Conservation (phyloP, 2,329 filamentous ascomycete species). For the Daldinia sp. region DNA sequence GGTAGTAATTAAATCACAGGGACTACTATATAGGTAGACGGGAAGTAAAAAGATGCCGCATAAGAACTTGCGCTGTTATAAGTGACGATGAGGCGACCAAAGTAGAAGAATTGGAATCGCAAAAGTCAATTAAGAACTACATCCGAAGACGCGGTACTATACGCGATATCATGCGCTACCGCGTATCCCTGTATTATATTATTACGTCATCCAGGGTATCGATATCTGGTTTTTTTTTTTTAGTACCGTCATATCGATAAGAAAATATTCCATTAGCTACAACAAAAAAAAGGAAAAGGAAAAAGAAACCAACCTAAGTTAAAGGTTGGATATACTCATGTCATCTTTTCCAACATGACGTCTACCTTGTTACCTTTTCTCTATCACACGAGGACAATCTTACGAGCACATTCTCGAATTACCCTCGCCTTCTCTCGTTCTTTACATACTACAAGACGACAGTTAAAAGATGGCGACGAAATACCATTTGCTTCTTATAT, state of each 20-base stretch:
- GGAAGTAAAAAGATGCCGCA: background rate
- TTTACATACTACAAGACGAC: constrained; percentile 36
- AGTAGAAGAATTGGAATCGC: background rate
- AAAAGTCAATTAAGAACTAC: constrained; percentile 4
- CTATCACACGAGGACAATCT: constrained; percentile 74
- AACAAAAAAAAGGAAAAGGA: background rate
- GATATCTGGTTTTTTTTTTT: no score
- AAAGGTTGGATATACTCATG: background rate
- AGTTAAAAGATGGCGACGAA: constrained; percentile 45
- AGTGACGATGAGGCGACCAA: background rate
- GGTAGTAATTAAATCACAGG: background rate
- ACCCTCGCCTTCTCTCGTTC: constrained; percentile 37
- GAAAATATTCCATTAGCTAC: background rate
- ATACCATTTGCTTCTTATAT: constrained; percentile 63
- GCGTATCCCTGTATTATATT: background rate
- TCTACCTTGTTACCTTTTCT: constrained; percentile 70
- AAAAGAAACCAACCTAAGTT: background rate
- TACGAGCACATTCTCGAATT: constrained; percentile 47
- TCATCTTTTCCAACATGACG: constrained; percentile 50
- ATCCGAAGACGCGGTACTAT: background rate
- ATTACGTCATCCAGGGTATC: background rate
- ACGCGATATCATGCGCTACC: background rate
- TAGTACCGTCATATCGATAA: no score
- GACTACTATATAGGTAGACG: background rate
- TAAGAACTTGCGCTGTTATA: background rate